These are phyloP conservation scores for Pseudopyricularia cyperi DNA, from an alignment of 2,329 filamentous ascomycete species.

Conservation along the genomic window DNA sequence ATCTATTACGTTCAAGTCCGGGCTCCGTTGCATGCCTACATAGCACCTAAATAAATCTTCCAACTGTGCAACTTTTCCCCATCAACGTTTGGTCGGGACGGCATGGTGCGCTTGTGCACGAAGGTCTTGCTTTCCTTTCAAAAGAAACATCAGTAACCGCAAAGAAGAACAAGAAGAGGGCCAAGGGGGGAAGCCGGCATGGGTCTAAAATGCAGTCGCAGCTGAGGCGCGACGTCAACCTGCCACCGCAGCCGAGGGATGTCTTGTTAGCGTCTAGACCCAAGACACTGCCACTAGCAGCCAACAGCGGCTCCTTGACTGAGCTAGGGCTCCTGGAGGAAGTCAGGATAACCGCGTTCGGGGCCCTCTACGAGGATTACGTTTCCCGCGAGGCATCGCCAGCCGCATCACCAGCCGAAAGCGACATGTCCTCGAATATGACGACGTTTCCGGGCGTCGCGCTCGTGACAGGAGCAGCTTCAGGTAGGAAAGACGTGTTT, in stretches of 20 bases:
- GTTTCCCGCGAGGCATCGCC: not conserved
- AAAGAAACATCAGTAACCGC: not conserved
- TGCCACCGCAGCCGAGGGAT: not conserved
- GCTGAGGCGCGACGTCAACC: not conserved
- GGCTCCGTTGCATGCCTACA: too few relatives aligned
- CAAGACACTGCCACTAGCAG: not conserved
- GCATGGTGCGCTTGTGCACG: too few relatives aligned
- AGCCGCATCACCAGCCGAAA: too few relatives aligned
- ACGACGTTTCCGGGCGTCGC: slow-evolving; percentile 16
- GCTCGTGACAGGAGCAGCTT: slow-evolving; percentile 17
- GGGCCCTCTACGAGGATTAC: not conserved
- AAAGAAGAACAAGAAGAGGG: not conserved
- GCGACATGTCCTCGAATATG: not conserved
- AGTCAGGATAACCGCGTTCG: not conserved
- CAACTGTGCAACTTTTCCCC: too few relatives aligned
- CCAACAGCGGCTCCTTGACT: not conserved
- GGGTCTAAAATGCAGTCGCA: not conserved
- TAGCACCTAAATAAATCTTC: too few relatives aligned
- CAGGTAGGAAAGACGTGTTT: slow-evolving; percentile 13
- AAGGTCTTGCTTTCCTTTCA: too few relatives aligned
- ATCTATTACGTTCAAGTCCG: too few relatives aligned
- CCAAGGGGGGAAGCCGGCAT: too few relatives aligned
- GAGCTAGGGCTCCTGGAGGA: not conserved
- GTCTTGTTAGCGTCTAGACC: not conserved
- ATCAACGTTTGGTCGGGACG: too few relatives aligned